Evolutionary conservation across 2,329 filamentous ascomycete species (phyloP).

Genomic region (Diaporthe aspalathi): DNA sequence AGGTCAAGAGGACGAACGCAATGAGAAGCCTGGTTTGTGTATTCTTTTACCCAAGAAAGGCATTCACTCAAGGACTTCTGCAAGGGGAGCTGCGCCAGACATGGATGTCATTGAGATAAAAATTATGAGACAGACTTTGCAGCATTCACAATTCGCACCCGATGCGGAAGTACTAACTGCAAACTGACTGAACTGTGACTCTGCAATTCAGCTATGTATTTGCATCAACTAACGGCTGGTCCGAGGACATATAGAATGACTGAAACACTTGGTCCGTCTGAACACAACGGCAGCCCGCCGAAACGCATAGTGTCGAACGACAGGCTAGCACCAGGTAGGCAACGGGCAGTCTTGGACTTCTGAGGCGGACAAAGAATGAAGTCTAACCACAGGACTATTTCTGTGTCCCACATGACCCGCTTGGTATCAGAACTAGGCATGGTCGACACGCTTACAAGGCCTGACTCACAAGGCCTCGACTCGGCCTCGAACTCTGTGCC

Average conservation of each 20-base stretch:
- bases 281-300: background rate
- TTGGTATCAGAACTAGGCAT: background rate
- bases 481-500: background rate
- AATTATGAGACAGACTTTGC: too few species aligned
- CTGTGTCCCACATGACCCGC: background rate
- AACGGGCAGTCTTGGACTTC: background rate
- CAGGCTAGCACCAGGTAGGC: background rate
- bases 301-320: background rate
- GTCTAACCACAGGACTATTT: constrained; percentile 6
- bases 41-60: too few species aligned
- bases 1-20: background rate
- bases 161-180: background rate
- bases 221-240: background rate
- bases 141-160: too few species aligned
- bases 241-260: background rate
- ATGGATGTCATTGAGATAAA: too few species aligned
- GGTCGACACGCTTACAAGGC: background rate
- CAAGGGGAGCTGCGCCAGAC: too few species aligned
- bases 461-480: background rate
- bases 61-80: background rate
- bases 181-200: background rate
- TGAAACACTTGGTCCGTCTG: too few species aligned
- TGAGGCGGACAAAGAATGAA: background rate
- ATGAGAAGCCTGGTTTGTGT: too few species aligned
- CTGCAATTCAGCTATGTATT: background rate